Evolutionary conservation across 2,329 filamentous ascomycete species (phyloP), one percentile per base, ranked within the genome.

Genomic region (Geosmithia flava): DNA sequence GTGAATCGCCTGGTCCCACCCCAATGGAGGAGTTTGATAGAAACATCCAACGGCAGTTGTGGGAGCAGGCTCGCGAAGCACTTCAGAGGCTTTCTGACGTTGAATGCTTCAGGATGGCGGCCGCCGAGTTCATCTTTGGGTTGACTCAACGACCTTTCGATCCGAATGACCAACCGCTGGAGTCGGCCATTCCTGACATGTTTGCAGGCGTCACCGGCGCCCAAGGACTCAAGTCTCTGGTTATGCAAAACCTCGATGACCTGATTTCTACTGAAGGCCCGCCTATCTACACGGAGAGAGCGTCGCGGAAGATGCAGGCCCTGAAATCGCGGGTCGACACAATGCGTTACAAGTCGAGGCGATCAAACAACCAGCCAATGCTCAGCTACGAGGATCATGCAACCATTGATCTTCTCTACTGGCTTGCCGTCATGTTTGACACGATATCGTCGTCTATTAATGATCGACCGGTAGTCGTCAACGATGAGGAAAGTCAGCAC

Each of bases 371-470:
- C 10, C 3, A 13, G 41, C 33, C 33, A 11, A 46, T 46, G 47
- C 33, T 37, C 15, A 41, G 46, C 11, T 19, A 10, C 7, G 45
- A 51, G 17, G 62, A 68, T 5, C 56, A 58, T 6, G 56, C 67
- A 10, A 78, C 76, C 0, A 63, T 80, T 23, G 67, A 72, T 13
- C 59, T 80, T 11, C 55, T 80, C 2, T 79, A 74, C 54, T 80
- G 76, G 76, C 61, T 80, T 16, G 72, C 71, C 0, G 64, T 78
- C 44, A 80, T 80, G 75, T 74, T 78, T 45, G 76, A 80, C 54
- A 79, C 75, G 0, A 58, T 78, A 7, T 76, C 72, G 0, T 68
- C 76, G 0, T 74, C 74, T 1, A 75, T 80, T 64, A 67, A 72
- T 56, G 43, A 60, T 51, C 17, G 62, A 41, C 56, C 65, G 1